Conservation (phyloP, 768 basidiomycete species). For the Suillus luteus region DNA sequence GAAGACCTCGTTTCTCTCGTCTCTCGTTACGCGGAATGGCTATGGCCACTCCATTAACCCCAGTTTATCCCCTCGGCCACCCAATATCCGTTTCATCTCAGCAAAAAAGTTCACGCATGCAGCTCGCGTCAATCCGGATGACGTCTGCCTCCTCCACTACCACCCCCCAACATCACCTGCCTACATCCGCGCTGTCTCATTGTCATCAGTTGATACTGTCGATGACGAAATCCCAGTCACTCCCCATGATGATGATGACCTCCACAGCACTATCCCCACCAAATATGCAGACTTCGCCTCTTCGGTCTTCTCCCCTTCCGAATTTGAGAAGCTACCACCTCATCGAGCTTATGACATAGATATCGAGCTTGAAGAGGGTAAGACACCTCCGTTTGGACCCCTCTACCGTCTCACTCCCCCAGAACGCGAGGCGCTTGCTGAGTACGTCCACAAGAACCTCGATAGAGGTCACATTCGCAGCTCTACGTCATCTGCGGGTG, state of each 20-base stretch:
- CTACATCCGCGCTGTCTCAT: too few relatives aligned
- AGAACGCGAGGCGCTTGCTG: conserved; percentile 35
- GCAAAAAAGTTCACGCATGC: too few relatives aligned
- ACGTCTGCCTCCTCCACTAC: not conserved
- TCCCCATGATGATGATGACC: too few relatives aligned
- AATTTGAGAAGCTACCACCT: conserved; percentile 35
- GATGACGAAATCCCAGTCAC: not conserved
- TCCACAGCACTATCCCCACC: too few relatives aligned
- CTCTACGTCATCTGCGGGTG: conserved; percentile 33
- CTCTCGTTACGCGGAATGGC: too few relatives aligned
- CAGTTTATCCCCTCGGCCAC: too few relatives aligned
- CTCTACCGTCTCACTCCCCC: conserved; percentile 36
- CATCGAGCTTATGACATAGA: conserved; percentile 35
- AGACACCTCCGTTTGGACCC: conserved; percentile 28
- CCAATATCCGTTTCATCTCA: too few relatives aligned
- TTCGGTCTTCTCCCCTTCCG: conserved; percentile 27
- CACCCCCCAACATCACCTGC: not conserved
- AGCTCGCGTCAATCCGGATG: too few relatives aligned
- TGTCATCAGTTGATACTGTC: not conserved
- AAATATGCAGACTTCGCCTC: not conserved
- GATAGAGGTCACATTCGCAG: conserved; percentile 14
- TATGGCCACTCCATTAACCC: too few relatives aligned
- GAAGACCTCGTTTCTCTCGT: too few relatives aligned
- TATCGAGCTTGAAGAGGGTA: conserved; percentile 36
- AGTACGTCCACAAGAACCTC: conserved; percentile 40